Percentiles rank a stretch among this genome's conserved stretches.
Conservation (phyloP, 768 basidiomycete species). For the Podaxis pistillaris region DNA sequence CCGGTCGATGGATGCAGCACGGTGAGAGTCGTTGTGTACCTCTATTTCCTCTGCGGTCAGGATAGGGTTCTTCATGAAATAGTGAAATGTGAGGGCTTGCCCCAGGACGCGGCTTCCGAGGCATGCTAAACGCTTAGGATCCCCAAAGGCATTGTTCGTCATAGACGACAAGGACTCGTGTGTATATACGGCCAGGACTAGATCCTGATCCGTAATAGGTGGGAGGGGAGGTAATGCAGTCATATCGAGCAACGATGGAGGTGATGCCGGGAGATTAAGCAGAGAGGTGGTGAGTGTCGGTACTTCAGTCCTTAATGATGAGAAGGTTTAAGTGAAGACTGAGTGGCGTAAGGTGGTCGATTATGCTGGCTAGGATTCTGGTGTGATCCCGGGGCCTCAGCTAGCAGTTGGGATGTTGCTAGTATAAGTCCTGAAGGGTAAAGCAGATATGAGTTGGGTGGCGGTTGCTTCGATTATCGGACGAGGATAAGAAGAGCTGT, state of each 20-base stretch:
- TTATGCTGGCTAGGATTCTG: background rate
- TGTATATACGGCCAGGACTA: constrained; percentile 58
- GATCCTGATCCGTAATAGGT: constrained; percentile 48
- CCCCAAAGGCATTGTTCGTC: constrained; percentile 51
- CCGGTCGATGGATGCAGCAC: too few species aligned
- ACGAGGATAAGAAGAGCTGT: too few species aligned
- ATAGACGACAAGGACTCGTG: constrained; percentile 38
- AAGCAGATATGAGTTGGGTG: too few species aligned
- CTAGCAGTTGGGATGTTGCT: background rate
- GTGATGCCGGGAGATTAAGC: constrained; percentile 10
- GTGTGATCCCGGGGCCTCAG: background rate
- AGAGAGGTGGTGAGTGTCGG: background rate
- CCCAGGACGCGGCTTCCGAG: constrained; percentile 55
- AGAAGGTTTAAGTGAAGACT: background rate
- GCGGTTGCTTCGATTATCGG: too few species aligned
- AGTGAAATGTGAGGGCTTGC: constrained; percentile 48
- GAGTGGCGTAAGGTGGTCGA: background rate
- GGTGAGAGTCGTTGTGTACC: constrained; percentile 29
- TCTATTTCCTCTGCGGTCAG: constrained; percentile 39
- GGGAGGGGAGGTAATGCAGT: constrained; percentile 46
- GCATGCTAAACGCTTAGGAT: constrained; percentile 56
- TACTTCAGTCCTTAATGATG: background rate
- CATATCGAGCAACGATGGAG: constrained; percentile 23
- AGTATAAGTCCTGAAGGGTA: background rate
- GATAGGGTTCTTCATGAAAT: constrained; percentile 46